These are phyloP conservation scores for Samsoniella hepiali DNA, from an alignment of 2,329 filamentous ascomycete species.

Conservation along the genomic window DNA sequence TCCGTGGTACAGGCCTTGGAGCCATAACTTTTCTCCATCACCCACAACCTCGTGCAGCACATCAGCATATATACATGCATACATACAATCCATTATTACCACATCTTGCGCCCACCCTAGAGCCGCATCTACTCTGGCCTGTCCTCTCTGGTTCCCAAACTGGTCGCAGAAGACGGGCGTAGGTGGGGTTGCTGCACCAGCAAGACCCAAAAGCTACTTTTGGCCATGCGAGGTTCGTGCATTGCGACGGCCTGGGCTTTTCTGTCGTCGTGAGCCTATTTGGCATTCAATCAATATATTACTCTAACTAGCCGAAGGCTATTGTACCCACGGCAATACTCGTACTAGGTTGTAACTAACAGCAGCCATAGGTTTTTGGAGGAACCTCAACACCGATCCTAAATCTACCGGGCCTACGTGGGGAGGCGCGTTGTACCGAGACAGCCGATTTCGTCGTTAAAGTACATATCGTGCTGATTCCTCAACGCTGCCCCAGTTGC, in stretches of 20 bases:
- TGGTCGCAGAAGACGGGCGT: neutral
- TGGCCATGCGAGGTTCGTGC: neutral
- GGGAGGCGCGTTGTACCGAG: no score
- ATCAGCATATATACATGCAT: neutral
- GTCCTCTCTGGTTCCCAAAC: neutral
- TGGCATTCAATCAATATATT: neutral
- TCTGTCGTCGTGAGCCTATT: neutral
- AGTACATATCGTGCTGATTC: neutral
- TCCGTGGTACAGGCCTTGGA: neutral
- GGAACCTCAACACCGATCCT: no score
- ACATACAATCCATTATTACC: neutral
- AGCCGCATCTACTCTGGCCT: neutral
- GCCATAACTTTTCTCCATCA: neutral
- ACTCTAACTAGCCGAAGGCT: no score
- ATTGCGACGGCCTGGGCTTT: neutral
- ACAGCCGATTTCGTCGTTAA: neutral
- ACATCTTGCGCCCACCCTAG: neutral
- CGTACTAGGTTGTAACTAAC: no score
- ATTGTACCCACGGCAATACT: no score
- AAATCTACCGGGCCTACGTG: no score
- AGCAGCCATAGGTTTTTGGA: no score
- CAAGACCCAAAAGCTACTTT: neutral
- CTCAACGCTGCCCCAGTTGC: neutral
- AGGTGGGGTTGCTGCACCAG: neutral
- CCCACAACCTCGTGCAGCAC: neutral